phyloP scores from a whole-genome alignment of 2,329 filamentous ascomycete species.

The Aspergillus proliferans region DNA sequence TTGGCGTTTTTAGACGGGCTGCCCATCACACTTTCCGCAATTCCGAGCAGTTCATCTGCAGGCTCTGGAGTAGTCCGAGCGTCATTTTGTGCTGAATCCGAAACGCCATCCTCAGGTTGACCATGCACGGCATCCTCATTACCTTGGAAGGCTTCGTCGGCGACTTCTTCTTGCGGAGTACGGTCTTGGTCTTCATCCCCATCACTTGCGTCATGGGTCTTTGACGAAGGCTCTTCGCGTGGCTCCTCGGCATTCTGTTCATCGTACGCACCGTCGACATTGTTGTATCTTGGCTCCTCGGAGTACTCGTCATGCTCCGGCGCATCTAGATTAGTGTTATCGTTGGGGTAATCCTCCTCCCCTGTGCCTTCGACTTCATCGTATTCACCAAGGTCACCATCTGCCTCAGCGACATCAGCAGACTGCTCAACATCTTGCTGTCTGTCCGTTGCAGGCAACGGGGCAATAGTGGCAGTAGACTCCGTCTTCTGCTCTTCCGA shows the following conservation, averaged over 20 bases:
- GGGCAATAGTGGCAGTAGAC: conserved; percentile 22
- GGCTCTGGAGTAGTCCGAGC: conserved; percentile 12
- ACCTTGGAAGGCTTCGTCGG: conserved; percentile 6
- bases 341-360: conserved; percentile 10
- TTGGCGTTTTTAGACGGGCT: conserved; percentile 14
- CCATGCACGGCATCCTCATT: conserved; percentile 11
- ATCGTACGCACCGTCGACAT: conserved; percentile 6
- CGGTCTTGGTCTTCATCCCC: conserved; percentile 8
- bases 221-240: conserved; percentile 2
- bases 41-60: conserved; percentile 26
- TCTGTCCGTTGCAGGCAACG: conserved; percentile 13
- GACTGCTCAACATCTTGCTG: conserved; percentile 11
- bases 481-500: conserved; percentile 25
- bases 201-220: conserved; percentile 8
- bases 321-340: conserved; percentile 8
- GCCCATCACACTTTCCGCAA: conserved; percentile 28
- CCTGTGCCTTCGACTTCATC: conserved; percentile 17
- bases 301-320: conserved; percentile 4
- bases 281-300: conserved; percentile 6
- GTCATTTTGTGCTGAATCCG: conserved; percentile 7
- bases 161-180: conserved; percentile 7
- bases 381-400: conserved; percentile 28
- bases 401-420: conserved; percentile 4
- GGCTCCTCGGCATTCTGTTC: conserved; percentile 9
- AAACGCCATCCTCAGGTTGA: conserved; percentile 12